Evolutionary conservation across 2,329 filamentous ascomycete genomes (phyloP), one percentile per base, ranked within the genome.

Genomic region (Fusarium tricinctum): DNA sequence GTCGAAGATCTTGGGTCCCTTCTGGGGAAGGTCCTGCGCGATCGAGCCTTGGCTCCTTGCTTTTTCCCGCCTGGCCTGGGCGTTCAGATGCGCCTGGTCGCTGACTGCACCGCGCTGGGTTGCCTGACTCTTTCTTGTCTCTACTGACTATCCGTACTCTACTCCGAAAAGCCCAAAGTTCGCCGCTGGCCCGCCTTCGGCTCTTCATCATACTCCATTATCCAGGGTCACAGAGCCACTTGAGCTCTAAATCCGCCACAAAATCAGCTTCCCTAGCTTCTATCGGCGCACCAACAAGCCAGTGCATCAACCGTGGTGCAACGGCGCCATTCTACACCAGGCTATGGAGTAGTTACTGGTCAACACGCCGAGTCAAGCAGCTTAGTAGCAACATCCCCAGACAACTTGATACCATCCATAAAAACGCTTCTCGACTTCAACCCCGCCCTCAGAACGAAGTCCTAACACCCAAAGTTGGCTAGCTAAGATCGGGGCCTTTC

Each of bases 11-110:
- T 54, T 23, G 19, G 28, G 48, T 42, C 63, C 61, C 55, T 68
- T 71, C 60, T 67, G 59, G 64, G 71, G 62, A 67, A 69, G 58
- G 69, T 56, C 54, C 59, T 60, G 47, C 52, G 45, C 50, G 55
- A 71, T 69, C 68, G 54, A 45, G 38, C 59, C 63, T 68, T 62
- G 68, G 47, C 68, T 68, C 51, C n/a, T 71, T 71, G 59, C 71
- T 74, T 74, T 71, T 58, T 73, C 68, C 71, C 68, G 67, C 45
- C 56, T 71, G 68, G 71, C 53, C 63, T 71, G 48, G 65, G 68
- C 70, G 66, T 70, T 66, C 49, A 58, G 67, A 54, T 73, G 62
- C 52, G 71, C 69, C 71, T 68, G 65, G 63, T 58, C 55, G 30
- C 55, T 62, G 42, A 42, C 57, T 73, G 54, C 45, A 68, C 70